Evolutionary conservation across 2,329 filamentous ascomycete genomes (phyloP), one percentile per base, ranked within the genome.

Genomic region (Colletotrichum eleusines): DNA sequence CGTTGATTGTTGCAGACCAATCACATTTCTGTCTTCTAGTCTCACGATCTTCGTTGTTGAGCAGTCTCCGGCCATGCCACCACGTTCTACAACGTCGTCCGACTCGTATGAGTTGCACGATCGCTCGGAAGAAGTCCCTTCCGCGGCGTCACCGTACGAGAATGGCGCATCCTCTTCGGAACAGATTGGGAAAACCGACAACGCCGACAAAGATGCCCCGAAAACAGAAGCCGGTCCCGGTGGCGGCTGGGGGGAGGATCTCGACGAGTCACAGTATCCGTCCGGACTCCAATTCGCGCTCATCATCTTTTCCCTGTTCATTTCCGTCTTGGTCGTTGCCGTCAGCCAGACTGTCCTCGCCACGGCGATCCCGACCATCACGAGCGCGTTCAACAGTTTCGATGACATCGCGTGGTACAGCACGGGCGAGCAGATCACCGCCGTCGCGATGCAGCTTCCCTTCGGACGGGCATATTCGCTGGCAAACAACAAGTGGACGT

Each of bases 321-420:
- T 40, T 3, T 59, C 63, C 2, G 63, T 65, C 31, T 58, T 65
- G 18, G 46, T 62, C n/a, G 59, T 48, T 3, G 59, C 46, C 28
- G 42, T 62, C 12, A 48, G 59, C 14, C 59, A 62, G 11, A 79
- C 78, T 16, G 81, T 82, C 57, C 77, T 82, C 38, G 75, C 80
- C 8, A 83, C 79, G 3, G 79, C 80, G 8, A 76, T 79, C 35
- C 79, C 79, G 3, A 76, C 75, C 18, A 80, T 80, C 48, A 76
- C 77, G 8, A 72, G 76, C 66, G 75, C 79, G 31, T 78, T 83
- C 71, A 76, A 81, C 16, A 77, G 81, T 44, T 76, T 84, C 2
- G 76, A 78, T 28, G 82, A 85, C 63, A 80, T 86, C 23, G 81
- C 81, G 42, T 85, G 74, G 75, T 78, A 79, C 67, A 76, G 72